Evolutionary conservation across 1,284 basidiomycete species (phyloP).

Genomic region (Trichosporon inkin): DNA sequence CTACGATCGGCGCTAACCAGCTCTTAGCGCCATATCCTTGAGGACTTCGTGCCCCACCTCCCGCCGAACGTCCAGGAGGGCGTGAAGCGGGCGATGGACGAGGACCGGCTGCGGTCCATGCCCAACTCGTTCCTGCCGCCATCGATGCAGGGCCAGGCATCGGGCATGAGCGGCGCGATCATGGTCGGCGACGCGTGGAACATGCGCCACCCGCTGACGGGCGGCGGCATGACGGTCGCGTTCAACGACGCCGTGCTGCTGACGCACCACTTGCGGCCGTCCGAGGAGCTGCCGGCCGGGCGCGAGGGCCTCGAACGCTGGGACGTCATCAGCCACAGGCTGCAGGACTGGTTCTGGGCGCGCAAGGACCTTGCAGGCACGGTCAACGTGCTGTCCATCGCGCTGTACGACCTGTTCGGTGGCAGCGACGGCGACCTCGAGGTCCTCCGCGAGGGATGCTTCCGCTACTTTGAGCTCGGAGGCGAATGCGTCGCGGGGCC

Average conservation of each 20-base stretch:
- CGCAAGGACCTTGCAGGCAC: constrained; percentile 76
- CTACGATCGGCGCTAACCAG: background rate
- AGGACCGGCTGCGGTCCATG: constrained; percentile 79
- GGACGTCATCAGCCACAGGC: constrained; percentile 58
- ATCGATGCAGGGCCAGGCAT: constrained; percentile 64
- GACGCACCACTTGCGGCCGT: constrained; percentile 58
- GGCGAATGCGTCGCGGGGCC: constrained; percentile 86
- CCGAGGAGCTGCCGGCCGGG: constrained; percentile 30
- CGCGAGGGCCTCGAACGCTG: constrained; percentile 57
- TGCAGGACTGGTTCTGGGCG: constrained; percentile 76
- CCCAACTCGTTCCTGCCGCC: constrained; percentile 93
- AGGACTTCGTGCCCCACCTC: constrained; percentile 71
- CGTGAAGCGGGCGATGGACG: constrained; percentile 61
- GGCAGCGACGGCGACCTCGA: constrained; percentile 67
- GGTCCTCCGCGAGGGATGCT: constrained; percentile 88
- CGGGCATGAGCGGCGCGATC: constrained; percentile 63
- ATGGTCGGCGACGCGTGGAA: constrained; percentile 97
- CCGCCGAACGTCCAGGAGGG: constrained; percentile 64
- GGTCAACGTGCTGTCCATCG: constrained; percentile 84
- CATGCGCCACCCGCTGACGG: constrained; percentile 97
- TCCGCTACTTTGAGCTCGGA: constrained; percentile 94
- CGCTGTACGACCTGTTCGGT: constrained; percentile 81
- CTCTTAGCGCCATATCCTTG: constrained; percentile 62
- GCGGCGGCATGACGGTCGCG: constrained; percentile 94
- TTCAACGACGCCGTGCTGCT: constrained; percentile 77